A percentile compares a stretch with the other conserved stretches of the same genome.
These are phyloP conservation scores for Bonnemaisonia californica DNA, from an alignment of 31 red algal genomes.

Conservation along the genomic window DNA sequence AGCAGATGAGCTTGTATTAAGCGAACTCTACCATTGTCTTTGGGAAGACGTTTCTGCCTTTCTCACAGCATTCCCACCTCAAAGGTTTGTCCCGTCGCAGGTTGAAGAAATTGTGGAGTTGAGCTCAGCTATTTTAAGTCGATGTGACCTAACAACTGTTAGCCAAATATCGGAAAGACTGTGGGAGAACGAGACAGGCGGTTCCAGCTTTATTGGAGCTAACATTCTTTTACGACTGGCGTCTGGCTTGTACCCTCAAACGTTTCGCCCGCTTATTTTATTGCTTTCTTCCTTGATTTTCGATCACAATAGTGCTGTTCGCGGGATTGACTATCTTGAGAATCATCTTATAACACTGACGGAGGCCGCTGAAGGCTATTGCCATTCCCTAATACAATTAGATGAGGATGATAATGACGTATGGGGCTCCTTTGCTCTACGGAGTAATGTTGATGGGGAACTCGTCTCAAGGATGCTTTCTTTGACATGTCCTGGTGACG, in stretches of 20 bases:
- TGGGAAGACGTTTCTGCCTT: conserved; percentile 62
- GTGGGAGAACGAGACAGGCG: conserved; percentile 37
- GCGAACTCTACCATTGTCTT: conserved; percentile 34
- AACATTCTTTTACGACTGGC: conserved; percentile 47
- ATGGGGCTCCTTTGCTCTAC: conserved; percentile 10
- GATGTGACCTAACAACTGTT: conserved; percentile 3
- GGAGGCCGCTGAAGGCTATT: conserved; percentile 46
- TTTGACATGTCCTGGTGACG: conserved; percentile 27
- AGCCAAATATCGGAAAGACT: conserved; percentile 21
- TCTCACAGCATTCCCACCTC: conserved; percentile 54
- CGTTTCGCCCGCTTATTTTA: conserved; percentile 52
- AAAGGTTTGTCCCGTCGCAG: conserved; percentile 32
- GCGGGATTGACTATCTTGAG: conserved; percentile 27
- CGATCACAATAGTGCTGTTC: conserved; percentile 29
- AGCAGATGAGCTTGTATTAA: conserved; percentile 28
- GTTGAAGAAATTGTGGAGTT: conserved; percentile 50
- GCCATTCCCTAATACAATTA: conserved; percentile 25
- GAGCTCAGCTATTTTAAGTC: conserved; percentile 22
- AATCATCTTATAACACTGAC: conserved; percentile 48
- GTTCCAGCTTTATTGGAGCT: conserved; percentile 16
- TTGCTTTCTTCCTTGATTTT: conserved; percentile 40
- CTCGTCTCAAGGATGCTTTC: background rate
- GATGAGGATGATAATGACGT: conserved; percentile 46
- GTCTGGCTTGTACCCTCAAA: conserved; percentile 53
- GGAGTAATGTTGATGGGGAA: conserved; percentile 15